phyloP scores from a whole-genome alignment of 2,329 filamentous ascomycete genomes.

The Malbranchea zuffiana region DNA sequence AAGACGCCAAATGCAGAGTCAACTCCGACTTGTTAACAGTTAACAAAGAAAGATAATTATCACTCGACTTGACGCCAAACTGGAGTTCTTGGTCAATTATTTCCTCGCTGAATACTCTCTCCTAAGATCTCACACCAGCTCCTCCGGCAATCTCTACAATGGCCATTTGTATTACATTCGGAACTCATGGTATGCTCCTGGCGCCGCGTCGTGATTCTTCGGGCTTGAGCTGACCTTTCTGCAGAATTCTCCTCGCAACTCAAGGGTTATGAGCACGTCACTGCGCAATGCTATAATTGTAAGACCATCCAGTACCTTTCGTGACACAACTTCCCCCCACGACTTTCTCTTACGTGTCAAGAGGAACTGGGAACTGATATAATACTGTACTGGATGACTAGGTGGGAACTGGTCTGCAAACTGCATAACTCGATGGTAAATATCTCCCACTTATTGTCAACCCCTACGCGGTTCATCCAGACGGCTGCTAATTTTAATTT shows the following conservation, averaged over 20 bases:
- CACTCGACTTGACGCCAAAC: too few species aligned
- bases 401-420: conserved; percentile 28
- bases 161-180: conserved; percentile 23
- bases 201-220: background rate
- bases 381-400: conserved; percentile 3
- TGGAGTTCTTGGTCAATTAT: too few species aligned
- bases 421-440: conserved; percentile 25
- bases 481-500: conserved; percentile 1
- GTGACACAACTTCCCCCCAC: background rate
- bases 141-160: too few species aligned
- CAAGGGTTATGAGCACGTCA: conserved; percentile 27
- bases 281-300: conserved; percentile 29
- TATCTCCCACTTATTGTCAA: background rate
- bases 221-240: conserved; percentile 1
- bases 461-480: background rate
- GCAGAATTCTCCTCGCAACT: conserved; percentile 26
- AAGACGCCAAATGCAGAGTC: too few species aligned
- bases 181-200: conserved; percentile 18
- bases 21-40: too few species aligned
- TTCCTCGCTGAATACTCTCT: too few species aligned
- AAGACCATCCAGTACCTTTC: conserved; percentile 5
- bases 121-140: too few species aligned
- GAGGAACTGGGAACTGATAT: background rate
- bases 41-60: too few species aligned
- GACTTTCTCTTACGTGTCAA: too few species aligned